phyloP scores from a whole-genome alignment of 805 yeast genomes.

The Barnettozyma californica region DNA sequence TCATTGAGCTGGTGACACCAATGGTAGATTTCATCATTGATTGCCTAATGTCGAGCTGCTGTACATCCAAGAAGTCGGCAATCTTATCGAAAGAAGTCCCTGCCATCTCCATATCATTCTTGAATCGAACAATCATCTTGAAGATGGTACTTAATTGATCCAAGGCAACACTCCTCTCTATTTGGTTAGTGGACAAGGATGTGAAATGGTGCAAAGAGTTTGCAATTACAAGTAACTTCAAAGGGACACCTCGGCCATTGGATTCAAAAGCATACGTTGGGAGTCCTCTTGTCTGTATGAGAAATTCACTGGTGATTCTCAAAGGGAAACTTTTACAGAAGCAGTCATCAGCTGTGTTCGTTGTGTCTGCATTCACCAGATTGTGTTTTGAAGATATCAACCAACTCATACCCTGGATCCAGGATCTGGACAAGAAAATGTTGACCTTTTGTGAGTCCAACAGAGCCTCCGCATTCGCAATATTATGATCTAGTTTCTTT shows the following conservation, averaged over 20 bases:
- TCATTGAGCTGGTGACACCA: neutral
- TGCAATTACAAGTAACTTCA: slow-evolving; percentile 20
- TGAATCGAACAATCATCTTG: slow-evolving; percentile 17
- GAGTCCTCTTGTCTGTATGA: slow-evolving; percentile 12
- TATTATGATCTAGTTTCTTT: slow-evolving; percentile 15
- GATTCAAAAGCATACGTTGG: slow-evolving; percentile 23
- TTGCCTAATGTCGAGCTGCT: slow-evolving; percentile 5
- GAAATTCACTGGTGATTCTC: slow-evolving; percentile 19
- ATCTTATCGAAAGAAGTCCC: slow-evolving; percentile 14
- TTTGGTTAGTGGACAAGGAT: slow-evolving; percentile 12
- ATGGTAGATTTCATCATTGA: neutral
- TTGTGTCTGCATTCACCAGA: slow-evolving; percentile 11
- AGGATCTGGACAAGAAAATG: slow-evolving; percentile 20
- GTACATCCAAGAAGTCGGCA: slow-evolving; percentile 12
- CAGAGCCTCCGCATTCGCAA: slow-evolving; percentile 8
- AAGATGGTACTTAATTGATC: slow-evolving; percentile 16
- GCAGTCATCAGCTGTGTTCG: slow-evolving; percentile 14
- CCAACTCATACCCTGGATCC: slow-evolving; percentile 24
- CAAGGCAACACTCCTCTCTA: slow-evolving; percentile 13
- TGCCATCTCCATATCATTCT: slow-evolving; percentile 19
- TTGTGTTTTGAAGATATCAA: slow-evolving; percentile 19
- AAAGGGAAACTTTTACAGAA: slow-evolving; percentile 19
- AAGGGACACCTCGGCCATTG: slow-evolving; percentile 23
- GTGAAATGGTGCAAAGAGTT: slow-evolving; percentile 19
- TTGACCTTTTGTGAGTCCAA: slow-evolving; percentile 23